Base-by-base conservation (phyloP, 2,329 filamentous ascomycete species). In the Grosmannia penicillata region DNA sequence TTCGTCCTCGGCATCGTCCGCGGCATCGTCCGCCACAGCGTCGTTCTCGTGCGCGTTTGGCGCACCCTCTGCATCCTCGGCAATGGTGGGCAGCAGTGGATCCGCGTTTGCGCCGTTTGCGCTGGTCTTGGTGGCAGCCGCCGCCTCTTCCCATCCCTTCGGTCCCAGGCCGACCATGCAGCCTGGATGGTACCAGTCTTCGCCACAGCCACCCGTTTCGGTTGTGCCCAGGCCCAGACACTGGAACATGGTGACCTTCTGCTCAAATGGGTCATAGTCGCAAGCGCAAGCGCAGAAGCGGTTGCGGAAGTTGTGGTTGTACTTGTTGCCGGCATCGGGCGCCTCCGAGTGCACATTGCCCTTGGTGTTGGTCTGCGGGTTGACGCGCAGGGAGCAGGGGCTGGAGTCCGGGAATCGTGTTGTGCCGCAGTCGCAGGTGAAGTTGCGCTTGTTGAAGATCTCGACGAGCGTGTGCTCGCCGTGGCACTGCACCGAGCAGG, bases 191-290 rank as follows among this genome's bases (percentile, higher is more conserved):
- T 85, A 96, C 89, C 89, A 96, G 53, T 96, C 89, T 60, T 96
- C 89, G 11, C 89, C 89, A 58, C 89, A 96, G 5, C 87, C 89
- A 14, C 87, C 87, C 1, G 79, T 78, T 47, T 89, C 81, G 11
- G 72, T 68, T 0, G 75, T 80, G 1, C 85, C 86, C 1, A 96
- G 63, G 0, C 89, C 89, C 3, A 96, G 58, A 53, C 91, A 98
- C 57, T 98, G 91, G 49, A 93, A 98, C 91, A 98, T 98, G 28
- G 87, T 96, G 0, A 89, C 89, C 49, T 89, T 93, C 55, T 98
- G 86, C 53, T 82, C 69, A 34, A 89, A 73, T 0, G 89, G 76
- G 54, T 95, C 82, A 54, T 98, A 98, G 43, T 87, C 75, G 51
- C 87, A 80, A 23, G 73, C 73, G 52, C 91, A 98, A 2, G 81